Evolutionary conservation across 2,329 filamentous ascomycete species (phyloP), one percentile per base, ranked within the genome.

Genomic region (Aspergillus sp.): DNA sequence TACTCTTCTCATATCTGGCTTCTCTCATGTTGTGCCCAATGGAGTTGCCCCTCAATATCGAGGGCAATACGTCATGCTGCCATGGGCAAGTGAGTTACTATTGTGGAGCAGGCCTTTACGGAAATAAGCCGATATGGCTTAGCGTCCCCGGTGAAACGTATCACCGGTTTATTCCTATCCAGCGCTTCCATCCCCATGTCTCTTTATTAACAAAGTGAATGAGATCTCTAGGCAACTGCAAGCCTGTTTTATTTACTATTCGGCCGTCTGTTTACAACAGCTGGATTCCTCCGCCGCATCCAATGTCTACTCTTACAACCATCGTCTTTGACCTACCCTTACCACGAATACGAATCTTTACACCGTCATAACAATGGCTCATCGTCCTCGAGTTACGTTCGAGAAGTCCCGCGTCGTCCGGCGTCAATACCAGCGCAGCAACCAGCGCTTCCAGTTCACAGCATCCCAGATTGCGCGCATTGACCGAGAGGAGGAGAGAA

Each of bases 401-500:
- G 76, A 77, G 56, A 78, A 77, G 68, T 78, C 76, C 59, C 73
- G 69, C 63, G 74, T 72, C 23, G 75, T 77, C 41, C 75, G 74
- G 50, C 76, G 76, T 57, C 71, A 71, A 52, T 77, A 76, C 60
- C 76, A 77, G 55, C 74, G 75, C 63, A 76, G 73, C 64, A 73
- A 76, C 68, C 74, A 76, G 59, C 70, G 70, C 17, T 71, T 77
- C 56, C 63, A 70, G 43, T 77, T 77, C 59, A 74, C 71, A 13
- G 69, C 73, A 5, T 72, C 74, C 3, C 71, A 77, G 59, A 71
- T 77, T n/a, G 70, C 68, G 30, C 70, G 71, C 15, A 75, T 77
- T 50, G 78, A 80, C 49, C 77, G 79, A 50, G 76, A 80, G 52
- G 75, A 81, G 60, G 75, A 79, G 34, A 74, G 76, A 43, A 73